phyloP scores from a whole-genome alignment of 1,284 basidiomycete genomes.

The Cutaneotrichosporon sp. region DNA sequence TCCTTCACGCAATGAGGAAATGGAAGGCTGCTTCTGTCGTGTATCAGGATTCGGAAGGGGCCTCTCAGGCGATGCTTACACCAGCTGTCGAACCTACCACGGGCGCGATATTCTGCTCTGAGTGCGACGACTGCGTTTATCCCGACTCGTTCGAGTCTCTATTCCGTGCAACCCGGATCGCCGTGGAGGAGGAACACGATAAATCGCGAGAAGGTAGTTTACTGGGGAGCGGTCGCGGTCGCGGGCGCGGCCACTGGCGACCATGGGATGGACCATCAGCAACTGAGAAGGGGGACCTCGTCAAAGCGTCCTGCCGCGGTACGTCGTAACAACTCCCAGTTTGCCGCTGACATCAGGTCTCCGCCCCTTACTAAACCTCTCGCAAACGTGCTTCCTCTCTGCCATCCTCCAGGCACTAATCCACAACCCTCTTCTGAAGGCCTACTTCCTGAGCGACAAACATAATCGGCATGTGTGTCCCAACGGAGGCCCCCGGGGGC shows the following conservation, averaged over 20 bases:
- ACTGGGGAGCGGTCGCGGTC: conserved; percentile 50
- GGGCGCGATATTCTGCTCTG: conserved; percentile 58
- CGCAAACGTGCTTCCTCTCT: conserved; percentile 89
- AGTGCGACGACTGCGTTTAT: conserved; percentile 60
- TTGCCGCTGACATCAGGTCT: conserved; percentile 54
- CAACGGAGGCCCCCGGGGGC: conserved; percentile 27
- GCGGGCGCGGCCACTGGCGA: conserved; percentile 32
- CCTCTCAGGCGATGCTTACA: too few relatives aligned
- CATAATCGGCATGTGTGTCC: conserved; percentile 43
- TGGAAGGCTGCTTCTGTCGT: too few relatives aligned
- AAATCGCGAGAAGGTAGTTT: conserved; percentile 53
- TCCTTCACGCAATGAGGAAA: too few relatives aligned
- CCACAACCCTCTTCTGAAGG: conserved; percentile 84
- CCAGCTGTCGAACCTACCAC: conserved; percentile 58
- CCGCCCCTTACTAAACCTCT: conserved; percentile 79
- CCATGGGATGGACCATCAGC: conserved; percentile 23
- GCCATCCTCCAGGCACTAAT: conserved; percentile 88
- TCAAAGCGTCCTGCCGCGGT: conserved; percentile 30
- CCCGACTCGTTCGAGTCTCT: conserved; percentile 51
- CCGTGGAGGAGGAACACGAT: conserved; percentile 56
- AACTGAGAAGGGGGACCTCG: conserved; percentile 3
- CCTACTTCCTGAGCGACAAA: conserved; percentile 78
- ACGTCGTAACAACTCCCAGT: conserved; percentile 1
- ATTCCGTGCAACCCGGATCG: conserved; percentile 48
- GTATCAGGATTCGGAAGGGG: too few relatives aligned